Conservation (phyloP, 2,329 filamentous ascomycete species). For the Nectriaceae sp. region DNA sequence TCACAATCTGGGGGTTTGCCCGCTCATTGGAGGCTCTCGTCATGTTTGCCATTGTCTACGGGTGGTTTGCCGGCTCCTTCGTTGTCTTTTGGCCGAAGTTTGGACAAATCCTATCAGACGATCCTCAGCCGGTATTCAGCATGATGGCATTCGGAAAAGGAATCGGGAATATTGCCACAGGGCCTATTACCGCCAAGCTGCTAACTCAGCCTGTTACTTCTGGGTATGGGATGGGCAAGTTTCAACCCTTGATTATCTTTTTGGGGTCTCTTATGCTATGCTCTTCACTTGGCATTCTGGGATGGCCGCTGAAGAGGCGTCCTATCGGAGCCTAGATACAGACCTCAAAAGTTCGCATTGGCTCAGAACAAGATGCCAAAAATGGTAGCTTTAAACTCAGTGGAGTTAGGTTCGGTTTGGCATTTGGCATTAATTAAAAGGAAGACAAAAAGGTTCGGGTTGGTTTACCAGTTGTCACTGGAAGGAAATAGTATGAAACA, state of each 20-base stretch:
- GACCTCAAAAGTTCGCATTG: no score
- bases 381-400: no score
- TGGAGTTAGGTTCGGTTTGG: no score
- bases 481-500: no score
- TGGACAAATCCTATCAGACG: constrained; percentile 27
- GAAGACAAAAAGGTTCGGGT: no score
- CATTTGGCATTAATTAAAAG: no score
- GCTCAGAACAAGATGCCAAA: no score
- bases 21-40: constrained; percentile 45
- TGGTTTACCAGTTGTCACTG: no score
- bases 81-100: constrained; percentile 30
- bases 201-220: constrained; percentile 14
- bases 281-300: constrained; percentile 14
- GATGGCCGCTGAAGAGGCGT: constrained; percentile 1
- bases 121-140: constrained; percentile 27
- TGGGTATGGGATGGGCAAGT: constrained; percentile 15
- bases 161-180: constrained; percentile 29
- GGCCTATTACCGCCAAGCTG: constrained; percentile 25
- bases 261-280: constrained; percentile 18
- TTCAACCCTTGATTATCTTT: constrained; percentile 17
- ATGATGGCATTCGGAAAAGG: constrained; percentile 33
- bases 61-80: constrained; percentile 54
- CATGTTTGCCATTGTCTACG: constrained; percentile 55
- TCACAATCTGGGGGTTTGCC: constrained; percentile 58
- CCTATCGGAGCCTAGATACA: no score